Percentiles rank a stretch among this genome's conserved stretches.
Evolutionary conservation across 306 rosid genomes (phyloP).

Genomic region (Sicyos baderoa): DNA sequence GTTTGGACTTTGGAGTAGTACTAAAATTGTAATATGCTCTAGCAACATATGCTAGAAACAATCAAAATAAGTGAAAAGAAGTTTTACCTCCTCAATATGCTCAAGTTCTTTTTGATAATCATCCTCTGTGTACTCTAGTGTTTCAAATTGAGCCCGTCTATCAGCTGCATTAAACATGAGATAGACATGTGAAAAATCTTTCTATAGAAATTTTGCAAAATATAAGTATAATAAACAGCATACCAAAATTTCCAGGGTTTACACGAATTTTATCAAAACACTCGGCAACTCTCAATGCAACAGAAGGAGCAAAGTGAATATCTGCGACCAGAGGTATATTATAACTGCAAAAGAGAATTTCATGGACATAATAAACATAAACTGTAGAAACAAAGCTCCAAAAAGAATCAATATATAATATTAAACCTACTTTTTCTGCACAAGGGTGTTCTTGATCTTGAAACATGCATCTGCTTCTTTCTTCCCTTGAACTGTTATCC

Average conservation of each 20-base stretch:
- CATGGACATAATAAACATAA: background rate
- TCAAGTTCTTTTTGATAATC: conserved; percentile 97
- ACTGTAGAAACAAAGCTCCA: background rate
- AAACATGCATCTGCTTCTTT: conserved; percentile 96
- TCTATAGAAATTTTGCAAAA: background rate
- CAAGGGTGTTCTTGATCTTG: conserved; percentile 82
- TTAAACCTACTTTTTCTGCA: conserved; percentile 75
- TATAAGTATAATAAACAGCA: conserved; percentile 15
- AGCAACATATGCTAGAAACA: background rate
- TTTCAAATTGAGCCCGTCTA: conserved; percentile 93
- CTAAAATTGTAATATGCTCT: background rate
- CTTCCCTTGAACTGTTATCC: conserved; percentile 96
- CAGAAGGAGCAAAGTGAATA: conserved; percentile 24
- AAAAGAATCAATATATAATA: conserved; percentile 14
- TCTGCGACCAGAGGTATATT: conserved; percentile 27
- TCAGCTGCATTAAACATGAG: conserved; percentile 59
- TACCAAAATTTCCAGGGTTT: conserved; percentile 51
- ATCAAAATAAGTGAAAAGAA: background rate
- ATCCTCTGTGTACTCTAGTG: conserved; percentile 74
- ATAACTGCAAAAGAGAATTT: conserved; percentile 52
- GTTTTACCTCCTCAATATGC: conserved; percentile 84
- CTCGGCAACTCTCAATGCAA: conserved; percentile 23
- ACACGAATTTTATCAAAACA: conserved; percentile 26
- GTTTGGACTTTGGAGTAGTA: background rate
- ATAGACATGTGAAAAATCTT: conserved; percentile 21